Evolutionary conservation across 805 yeast genomes (phyloP).

Genomic region (Nakazawaea wyomingensis): DNA sequence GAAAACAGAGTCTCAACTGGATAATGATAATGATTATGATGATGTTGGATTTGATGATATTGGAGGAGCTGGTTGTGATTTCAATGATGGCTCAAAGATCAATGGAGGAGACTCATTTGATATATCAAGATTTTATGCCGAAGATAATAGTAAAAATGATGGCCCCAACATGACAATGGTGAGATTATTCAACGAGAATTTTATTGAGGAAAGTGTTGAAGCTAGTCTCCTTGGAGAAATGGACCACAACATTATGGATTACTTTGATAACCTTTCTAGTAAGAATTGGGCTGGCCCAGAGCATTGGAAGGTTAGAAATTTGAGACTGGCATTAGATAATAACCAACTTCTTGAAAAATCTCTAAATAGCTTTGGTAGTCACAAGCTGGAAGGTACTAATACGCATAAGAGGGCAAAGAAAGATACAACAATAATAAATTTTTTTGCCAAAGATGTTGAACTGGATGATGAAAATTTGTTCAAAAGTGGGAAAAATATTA

Average conservation of each 20-base stretch:
- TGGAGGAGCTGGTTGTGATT: neutral
- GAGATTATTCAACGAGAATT: constrained; percentile 27
- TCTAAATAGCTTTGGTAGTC: too few species aligned
- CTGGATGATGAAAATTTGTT: constrained; percentile 22
- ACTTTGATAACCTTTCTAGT: constrained; percentile 69
- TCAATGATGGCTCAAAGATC: constrained; percentile 6
- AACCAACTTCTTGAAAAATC: too few species aligned
- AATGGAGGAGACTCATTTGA: constrained; percentile 17
- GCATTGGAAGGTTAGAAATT: constrained; percentile 78
- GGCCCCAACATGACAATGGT: constrained; percentile 28
- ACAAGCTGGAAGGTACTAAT: too few species aligned
- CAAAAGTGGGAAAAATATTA: constrained; percentile 19
- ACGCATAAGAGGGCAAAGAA: constrained; percentile 22
- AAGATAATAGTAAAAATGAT: constrained; percentile 20
- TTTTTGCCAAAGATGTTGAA: constrained; percentile 22
- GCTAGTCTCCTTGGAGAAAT: constrained; percentile 21
- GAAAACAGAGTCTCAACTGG: constrained; percentile 16
- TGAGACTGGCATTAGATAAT: constrained; percentile 35
- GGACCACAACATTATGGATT: constrained; percentile 51
- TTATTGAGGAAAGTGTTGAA: constrained; percentile 18
- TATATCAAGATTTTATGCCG: constrained; percentile 26
- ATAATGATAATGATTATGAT: neutral
- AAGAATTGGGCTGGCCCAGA: constrained; percentile 88
- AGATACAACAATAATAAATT: constrained; percentile 25
- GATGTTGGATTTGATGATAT: constrained; percentile 13